A percentile compares a stretch with the other conserved stretches of the same genome.
Evolutionary conservation across 1,139 yeast species (phyloP).

Genomic region (Saccharomyces hybrid): DNA sequence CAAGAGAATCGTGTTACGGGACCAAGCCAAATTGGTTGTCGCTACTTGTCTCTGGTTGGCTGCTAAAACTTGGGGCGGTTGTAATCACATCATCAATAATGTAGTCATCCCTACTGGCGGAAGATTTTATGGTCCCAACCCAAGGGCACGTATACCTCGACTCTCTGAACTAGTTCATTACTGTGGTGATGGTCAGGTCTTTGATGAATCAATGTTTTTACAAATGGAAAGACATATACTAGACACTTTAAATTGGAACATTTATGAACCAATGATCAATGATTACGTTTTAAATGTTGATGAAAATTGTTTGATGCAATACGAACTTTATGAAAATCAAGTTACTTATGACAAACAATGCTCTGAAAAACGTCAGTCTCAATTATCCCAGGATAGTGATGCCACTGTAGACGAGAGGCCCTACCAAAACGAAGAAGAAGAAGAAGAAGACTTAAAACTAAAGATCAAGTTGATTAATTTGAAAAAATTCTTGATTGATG

Average conservation of each 20-base stretch:
- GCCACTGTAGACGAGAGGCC: slow-evolving; percentile 25
- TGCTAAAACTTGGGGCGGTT: slow-evolving; percentile 60
- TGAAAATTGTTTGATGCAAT: slow-evolving; percentile 36
- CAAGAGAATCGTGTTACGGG: slow-evolving; percentile 52
- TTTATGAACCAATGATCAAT: slow-evolving; percentile 50
- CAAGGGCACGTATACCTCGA: slow-evolving; percentile 58
- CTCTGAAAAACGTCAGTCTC: slow-evolving; percentile 20
- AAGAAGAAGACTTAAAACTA: slow-evolving; percentile 24
- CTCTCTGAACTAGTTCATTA: slow-evolving; percentile 50
- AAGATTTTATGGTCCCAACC: slow-evolving; percentile 56
- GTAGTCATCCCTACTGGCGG: slow-evolving; percentile 46
- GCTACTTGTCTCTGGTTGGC: slow-evolving; percentile 64
- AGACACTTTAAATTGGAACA: slow-evolving; percentile 54
- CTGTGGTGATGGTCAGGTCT: slow-evolving; percentile 52
- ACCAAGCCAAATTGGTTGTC: slow-evolving; percentile 55
- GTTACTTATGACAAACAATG: slow-evolving; percentile 25
- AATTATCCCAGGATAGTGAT: slow-evolving; percentile 25
- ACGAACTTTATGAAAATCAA: slow-evolving; percentile 33
- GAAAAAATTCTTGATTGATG: slow-evolving; percentile 30
- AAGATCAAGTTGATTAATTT: slow-evolving; percentile 29
- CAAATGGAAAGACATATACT: slow-evolving; percentile 50
- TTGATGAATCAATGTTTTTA: slow-evolving; percentile 54
- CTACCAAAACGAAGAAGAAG: slow-evolving; percentile 10
- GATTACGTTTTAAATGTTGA: slow-evolving; percentile 42
- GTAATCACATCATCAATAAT: slow-evolving; percentile 56